A percentile compares a stretch with the other conserved stretches of the same genome.
phyloP scores from a whole-genome alignment of 129 eudicot genomes.

The Artemisia argyi region DNA sequence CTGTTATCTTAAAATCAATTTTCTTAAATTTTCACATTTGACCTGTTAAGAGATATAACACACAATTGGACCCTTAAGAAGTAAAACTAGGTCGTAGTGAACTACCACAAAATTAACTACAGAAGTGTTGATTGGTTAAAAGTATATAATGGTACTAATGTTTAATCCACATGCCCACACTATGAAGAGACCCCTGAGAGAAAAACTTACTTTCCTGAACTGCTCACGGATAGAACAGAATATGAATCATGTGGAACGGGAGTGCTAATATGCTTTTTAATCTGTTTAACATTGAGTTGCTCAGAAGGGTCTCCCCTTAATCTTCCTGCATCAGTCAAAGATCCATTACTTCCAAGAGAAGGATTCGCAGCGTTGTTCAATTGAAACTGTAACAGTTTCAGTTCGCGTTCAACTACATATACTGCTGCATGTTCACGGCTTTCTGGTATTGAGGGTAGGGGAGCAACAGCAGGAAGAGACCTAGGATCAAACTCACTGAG shows the following conservation, averaged over 20 bases:
- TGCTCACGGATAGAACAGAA: slow-evolving; percentile 85
- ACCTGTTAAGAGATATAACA: not conserved
- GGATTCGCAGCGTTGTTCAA: slow-evolving; percentile 80
- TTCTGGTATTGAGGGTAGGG: slow-evolving; percentile 82
- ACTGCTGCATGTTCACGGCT: slow-evolving; percentile 93
- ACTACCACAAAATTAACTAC: slow-evolving; percentile 12
- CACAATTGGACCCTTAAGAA: not conserved
- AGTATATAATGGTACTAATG: slow-evolving; percentile 4
- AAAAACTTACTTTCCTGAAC: slow-evolving; percentile 90
- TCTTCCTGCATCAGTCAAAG: slow-evolving; percentile 74
- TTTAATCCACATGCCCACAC: not conserved
- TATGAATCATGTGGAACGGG: slow-evolving; percentile 98
- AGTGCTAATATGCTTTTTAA: slow-evolving; percentile 84
- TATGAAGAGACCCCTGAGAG: not conserved
- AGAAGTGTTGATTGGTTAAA: slow-evolving; percentile 5
- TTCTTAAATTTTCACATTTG: not conserved
- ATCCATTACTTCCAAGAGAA: slow-evolving; percentile 78
- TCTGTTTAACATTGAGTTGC: slow-evolving; percentile 83
- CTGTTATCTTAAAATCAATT: not conserved
- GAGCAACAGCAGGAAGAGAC: slow-evolving; percentile 92
- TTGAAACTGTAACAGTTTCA: slow-evolving; percentile 79
- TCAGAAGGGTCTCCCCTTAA: slow-evolving; percentile 78
- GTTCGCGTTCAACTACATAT: slow-evolving; percentile 84
- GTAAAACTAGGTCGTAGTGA: not conserved
- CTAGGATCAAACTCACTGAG: slow-evolving; percentile 90